A percentile compares a stretch with the other conserved stretches of the same genome.
Conservation (phyloP, 2,329 filamentous ascomycete genomes). For the Pseudogymnoascus sp. region DNA sequence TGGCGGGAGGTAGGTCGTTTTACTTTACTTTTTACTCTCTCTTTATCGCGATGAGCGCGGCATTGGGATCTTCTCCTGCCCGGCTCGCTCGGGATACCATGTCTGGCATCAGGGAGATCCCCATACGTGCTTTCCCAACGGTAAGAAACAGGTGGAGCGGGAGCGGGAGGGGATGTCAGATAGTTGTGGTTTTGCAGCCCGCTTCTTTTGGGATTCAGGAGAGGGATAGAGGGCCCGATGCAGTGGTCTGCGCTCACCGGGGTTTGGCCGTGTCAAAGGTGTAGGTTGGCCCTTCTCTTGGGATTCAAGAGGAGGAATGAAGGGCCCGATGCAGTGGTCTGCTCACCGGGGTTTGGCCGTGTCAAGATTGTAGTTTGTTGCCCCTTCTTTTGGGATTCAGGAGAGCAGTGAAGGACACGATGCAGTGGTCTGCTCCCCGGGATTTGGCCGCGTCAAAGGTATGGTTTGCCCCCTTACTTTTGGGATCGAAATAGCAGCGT, state of each 20-base stretch:
- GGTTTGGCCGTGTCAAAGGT: not conserved
- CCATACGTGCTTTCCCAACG: not conserved
- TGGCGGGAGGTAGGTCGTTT: too few relatives aligned
- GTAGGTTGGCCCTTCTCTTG: not conserved
- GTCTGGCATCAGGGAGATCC: not conserved
- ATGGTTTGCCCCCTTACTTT: not conserved
- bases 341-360: not conserved
- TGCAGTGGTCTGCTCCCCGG: not conserved
- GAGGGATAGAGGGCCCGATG: not conserved
- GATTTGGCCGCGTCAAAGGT: not conserved
- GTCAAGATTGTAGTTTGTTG: not conserved
- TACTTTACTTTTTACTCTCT: too few relatives aligned
- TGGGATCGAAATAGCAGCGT: too few relatives aligned
- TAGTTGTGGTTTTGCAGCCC: not conserved
- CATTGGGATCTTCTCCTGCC: not conserved
- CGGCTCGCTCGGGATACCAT: not conserved
- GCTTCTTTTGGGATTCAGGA: not conserved
- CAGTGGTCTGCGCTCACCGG: not conserved
- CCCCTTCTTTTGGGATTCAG: not conserved
- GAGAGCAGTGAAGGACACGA: not conserved
- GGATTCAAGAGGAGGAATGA: not conserved
- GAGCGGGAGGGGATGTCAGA: not conserved
- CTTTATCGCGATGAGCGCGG: not conserved
- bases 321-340: not conserved
- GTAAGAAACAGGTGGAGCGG: not conserved